Conservation (phyloP, 306 rosid species). For the Sesbania bispinosa region DNA sequence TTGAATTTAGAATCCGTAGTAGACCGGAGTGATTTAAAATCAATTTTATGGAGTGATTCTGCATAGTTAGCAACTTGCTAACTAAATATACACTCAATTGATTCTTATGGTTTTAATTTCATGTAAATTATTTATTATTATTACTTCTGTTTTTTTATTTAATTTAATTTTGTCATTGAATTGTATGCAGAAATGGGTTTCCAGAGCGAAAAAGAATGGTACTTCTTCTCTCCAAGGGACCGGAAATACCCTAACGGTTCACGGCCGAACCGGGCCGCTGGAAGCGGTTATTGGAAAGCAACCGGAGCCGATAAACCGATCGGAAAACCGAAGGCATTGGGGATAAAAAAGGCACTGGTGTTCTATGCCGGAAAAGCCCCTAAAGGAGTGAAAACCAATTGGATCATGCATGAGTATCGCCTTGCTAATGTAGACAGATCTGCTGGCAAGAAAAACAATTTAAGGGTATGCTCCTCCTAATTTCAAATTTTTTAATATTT, state of each 20-base stretch:
- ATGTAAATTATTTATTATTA: no score
- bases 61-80: no score
- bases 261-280: conserved; percentile 91
- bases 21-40: no score
- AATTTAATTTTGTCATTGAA: no score
- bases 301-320: conserved; percentile 97
- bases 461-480: no score
- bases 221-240: conserved; percentile 88
- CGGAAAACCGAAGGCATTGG: conserved; percentile 75
- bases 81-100: no score
- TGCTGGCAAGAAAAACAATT: conserved; percentile 55
- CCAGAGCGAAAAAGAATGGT: conserved; percentile 93
- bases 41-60: no score
- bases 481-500: no score
- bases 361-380: conserved; percentile 96
- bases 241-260: conserved; percentile 97
- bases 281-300: conserved; percentile 92
- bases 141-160: no score
- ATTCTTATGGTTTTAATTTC: no score
- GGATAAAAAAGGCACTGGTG: conserved; percentile 88
- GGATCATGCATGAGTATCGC: conserved; percentile 99
- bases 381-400: conserved; percentile 74
- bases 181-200: conserved; percentile 58
- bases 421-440: conserved; percentile 92
- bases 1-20: no score